Evolutionary conservation across 1,284 basidiomycete species (phyloP).

Genomic region (Pseudozyma thailandica): DNA sequence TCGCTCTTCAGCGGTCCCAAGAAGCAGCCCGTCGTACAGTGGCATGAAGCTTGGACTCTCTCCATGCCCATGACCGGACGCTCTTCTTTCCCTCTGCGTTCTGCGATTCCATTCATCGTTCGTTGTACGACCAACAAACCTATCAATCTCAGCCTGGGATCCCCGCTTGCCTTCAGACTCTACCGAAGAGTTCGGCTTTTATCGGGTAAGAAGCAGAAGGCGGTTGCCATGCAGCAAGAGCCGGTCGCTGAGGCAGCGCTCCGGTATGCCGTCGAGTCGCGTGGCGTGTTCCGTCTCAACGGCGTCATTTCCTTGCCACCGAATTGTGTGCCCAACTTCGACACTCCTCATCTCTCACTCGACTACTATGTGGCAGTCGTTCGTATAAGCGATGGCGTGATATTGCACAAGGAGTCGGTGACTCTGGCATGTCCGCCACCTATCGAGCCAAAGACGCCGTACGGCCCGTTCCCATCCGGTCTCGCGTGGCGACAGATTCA

Average conservation of each 20-base stretch:
- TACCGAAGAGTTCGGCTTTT: conserved; percentile 25
- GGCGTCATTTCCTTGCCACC: conserved; percentile 46
- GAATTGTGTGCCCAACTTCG: conserved; percentile 53
- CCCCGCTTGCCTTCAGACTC: conserved; percentile 25
- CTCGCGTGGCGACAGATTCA: conserved; percentile 12
- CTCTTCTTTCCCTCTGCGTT: conserved; percentile 45
- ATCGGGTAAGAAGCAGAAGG: conserved; percentile 20
- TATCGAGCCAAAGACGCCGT: conserved; percentile 21
- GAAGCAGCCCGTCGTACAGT: conserved; percentile 12
- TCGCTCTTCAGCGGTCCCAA: conserved; percentile 20
- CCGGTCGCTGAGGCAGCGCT: conserved; percentile 27
- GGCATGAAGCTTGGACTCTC: conserved; percentile 44
- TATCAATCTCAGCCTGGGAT: conserved; percentile 14
- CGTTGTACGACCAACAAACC: conserved; percentile 37
- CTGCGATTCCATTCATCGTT: conserved; percentile 50
- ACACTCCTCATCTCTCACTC: conserved; percentile 34
- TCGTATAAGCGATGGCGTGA: conserved; percentile 13
- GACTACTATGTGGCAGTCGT: conserved; percentile 60
- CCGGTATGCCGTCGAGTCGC: conserved; percentile 14
- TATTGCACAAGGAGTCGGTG: conserved; percentile 26
- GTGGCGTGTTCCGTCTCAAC: conserved; percentile 25
- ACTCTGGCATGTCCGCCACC: conserved; percentile 33
- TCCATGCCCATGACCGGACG: conserved; percentile 40
- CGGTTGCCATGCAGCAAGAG: conserved; percentile 34
- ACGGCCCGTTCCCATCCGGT: conserved; percentile 26